Evolutionary conservation across 345 rosid species (phyloP).

Genomic region (Lepidium africanum): DNA sequence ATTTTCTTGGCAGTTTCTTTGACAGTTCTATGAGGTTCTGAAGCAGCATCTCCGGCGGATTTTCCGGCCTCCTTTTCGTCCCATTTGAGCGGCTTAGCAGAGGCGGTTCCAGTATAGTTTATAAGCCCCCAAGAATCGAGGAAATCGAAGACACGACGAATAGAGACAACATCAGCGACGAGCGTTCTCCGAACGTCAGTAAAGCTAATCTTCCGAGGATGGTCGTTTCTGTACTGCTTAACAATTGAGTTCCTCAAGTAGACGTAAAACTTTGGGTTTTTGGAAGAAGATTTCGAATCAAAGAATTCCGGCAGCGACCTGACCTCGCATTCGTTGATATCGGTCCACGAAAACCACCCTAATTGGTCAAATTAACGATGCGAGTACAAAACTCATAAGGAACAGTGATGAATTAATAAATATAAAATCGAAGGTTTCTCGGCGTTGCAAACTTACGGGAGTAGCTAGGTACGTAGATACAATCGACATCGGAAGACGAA

Average conservation of each 20-base stretch:
- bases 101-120: constrained; percentile 45
- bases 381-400: background rate
- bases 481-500: constrained; percentile 36
- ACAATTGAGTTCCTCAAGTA: constrained; percentile 72
- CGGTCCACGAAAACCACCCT: constrained; percentile 85
- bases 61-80: constrained; percentile 71
- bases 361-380: background rate
- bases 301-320: constrained; percentile 75
- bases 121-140: constrained; percentile 85
- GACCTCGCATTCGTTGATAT: constrained; percentile 61
- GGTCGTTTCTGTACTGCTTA: constrained; percentile 50
- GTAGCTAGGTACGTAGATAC: constrained; percentile 65
- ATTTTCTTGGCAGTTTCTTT: constrained; percentile 50
- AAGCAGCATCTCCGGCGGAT: constrained; percentile 29
- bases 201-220: constrained; percentile 64
- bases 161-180: constrained; percentile 80
- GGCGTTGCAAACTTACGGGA: constrained; percentile 45
- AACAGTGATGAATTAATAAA: background rate
- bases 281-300: constrained; percentile 56
- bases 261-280: constrained; percentile 51
- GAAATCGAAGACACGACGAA: constrained; percentile 88
- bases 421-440: background rate
- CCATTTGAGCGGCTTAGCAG: constrained; percentile 72
- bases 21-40: constrained; percentile 23
- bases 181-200: constrained; percentile 75